Evolutionary conservation across 305 asterid genomes (phyloP).

Genomic region (Solanum hybrid): DNA sequence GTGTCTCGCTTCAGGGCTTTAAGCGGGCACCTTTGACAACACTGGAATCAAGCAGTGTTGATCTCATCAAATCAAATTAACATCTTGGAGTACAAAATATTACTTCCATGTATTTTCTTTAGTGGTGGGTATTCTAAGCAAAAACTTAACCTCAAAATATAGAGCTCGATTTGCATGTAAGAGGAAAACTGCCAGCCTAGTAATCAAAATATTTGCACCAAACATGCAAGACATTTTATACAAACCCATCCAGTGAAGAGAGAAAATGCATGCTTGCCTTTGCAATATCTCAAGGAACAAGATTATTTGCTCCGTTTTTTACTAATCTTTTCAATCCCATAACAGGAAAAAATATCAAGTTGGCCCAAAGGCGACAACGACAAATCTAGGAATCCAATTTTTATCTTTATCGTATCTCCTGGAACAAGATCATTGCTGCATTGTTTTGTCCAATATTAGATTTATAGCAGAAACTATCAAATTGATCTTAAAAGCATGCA

Average conservation of each 20-base stretch:
- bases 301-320: neutral
- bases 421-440: neutral
- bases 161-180: neutral
- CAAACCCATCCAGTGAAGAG: neutral
- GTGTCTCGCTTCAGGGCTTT: neutral
- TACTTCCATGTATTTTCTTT: neutral
- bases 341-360: neutral
- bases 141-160: neutral
- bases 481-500: neutral
- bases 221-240: neutral
- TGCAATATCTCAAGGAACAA: neutral
- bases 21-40: neutral
- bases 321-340: neutral
- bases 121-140: neutral
- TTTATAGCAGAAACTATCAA: neutral
- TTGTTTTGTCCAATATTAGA: neutral
- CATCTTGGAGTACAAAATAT: neutral
- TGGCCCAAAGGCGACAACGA: neutral
- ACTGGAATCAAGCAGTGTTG: neutral
- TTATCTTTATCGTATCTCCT: neutral
- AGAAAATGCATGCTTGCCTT: neutral
- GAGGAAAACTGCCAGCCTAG: neutral
- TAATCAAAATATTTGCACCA: neutral
- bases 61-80: neutral
- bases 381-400: neutral